Percentiles rank a stretch among this genome's conserved stretches.
These are phyloP conservation scores for Fusarium sp. DNA, from an alignment of 2,329 filamentous ascomycete genomes.

Conservation along the genomic window DNA sequence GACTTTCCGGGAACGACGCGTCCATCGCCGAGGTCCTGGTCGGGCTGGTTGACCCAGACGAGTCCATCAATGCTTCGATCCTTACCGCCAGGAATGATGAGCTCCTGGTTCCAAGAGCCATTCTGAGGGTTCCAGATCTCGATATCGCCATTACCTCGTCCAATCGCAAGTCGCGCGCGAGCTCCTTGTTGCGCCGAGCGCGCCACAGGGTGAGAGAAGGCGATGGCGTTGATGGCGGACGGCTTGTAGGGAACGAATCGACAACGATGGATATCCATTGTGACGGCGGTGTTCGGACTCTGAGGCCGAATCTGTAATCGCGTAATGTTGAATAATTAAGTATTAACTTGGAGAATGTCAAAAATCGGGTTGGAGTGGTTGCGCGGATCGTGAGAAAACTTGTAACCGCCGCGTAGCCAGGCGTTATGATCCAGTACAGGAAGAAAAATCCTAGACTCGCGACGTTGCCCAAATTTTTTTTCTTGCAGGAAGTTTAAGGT, in stretches of 20 bases:
- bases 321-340: background rate
- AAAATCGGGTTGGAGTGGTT: slow-evolving; percentile 1
- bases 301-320: slow-evolving; percentile 16
- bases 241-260: slow-evolving; percentile 94
- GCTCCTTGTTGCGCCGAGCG: slow-evolving; percentile 61
- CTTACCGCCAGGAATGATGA: slow-evolving; percentile 82
- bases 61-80: slow-evolving; percentile 90
- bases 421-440: slow-evolving; percentile 40
- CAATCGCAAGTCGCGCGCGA: slow-evolving; percentile 82
- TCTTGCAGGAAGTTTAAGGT: slow-evolving; percentile 45
- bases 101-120: slow-evolving; percentile 90
- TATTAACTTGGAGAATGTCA: background rate
- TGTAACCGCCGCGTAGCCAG: slow-evolving; percentile 43
- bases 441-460: slow-evolving; percentile 49
- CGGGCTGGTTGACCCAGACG: slow-evolving; percentile 88
- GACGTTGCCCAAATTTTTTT: slow-evolving; percentile 50
- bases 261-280: slow-evolving; percentile 96
- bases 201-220: slow-evolving; percentile 81
- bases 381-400: slow-evolving; percentile 6
- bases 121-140: slow-evolving; percentile 95
- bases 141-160: slow-evolving; percentile 93
- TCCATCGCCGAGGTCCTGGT: slow-evolving; percentile 73
- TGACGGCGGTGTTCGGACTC: slow-evolving; percentile 16
- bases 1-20: slow-evolving; percentile 75
- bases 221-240: slow-evolving; percentile 91